Base-by-base conservation (phyloP, 192 early-diverging fungal species). In the Jimgerdemannia flammicorona region DNA sequence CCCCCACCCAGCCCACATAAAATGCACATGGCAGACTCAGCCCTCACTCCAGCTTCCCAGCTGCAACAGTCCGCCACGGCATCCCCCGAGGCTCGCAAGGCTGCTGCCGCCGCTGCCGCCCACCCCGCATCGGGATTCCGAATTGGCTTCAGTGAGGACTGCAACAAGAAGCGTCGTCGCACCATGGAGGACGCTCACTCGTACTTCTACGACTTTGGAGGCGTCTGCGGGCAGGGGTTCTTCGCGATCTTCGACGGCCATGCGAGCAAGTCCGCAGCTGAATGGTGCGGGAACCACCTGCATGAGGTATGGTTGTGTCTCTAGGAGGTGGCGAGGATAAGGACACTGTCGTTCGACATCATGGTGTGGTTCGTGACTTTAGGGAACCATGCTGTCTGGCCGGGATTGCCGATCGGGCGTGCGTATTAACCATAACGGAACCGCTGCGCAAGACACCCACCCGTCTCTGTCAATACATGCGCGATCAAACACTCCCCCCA, bases 161-260 rank as follows among this genome's bases (percentile, higher is more conserved):
- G 93, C 65, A 99, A 99, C 86, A 91, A 90, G 75, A 88, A 93
- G 44, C 96, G 94, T 79, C 83, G 98, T 72, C 82, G 97, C 78
- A 97, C 94, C 9, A 99, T 99, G 98, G 98, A 99, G 89, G 98
- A 99, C 83, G 91, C 98, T 14, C 97, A 99, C 80, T 87, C 87
- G 7, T 93, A 86, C 81, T 82, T 93, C 72, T 91, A 95, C 77
- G 89, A 95, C 80, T 99, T 93, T 85, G 90, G 87, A 44, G 90
- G 89, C 71, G 87, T 93, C 72, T 78, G 84, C 67, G 93, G 95
- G 69, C 91, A 94, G 80, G 92, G 92, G 7, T 96, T 94, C 73
- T 96, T 98, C 89, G 96, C 95, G 40, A 91, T 99, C 64, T 99
- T 93, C 82, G 98, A 99, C 77, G 98, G 98, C 40, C 98, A 99